Evolutionary conservation across 2,329 filamentous ascomycete genomes (phyloP), one percentile per base, ranked within the genome.

Genomic region (Phaeosphaeriaceae sp.): DNA sequence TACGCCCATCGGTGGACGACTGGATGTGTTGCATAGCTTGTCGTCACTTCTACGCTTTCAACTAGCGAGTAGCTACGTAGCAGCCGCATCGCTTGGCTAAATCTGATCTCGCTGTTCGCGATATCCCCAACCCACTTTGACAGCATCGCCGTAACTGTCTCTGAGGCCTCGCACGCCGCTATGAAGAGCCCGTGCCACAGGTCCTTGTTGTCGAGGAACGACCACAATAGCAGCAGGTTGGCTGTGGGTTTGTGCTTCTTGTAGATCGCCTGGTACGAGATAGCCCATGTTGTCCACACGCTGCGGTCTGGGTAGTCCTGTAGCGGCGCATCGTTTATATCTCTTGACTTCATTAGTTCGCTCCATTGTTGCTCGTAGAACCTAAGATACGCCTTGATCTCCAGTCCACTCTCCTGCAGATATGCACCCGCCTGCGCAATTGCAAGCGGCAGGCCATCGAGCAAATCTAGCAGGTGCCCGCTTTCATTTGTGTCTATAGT

Each of bases 241-340:
- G 60, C 61, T 6, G 67, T 58, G 5, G 36, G n/a, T 34, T 58
- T 34, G 37, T 61, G 59, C 43, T 58, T 52, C 3, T 49, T 41
- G 16, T 40, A 20, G 9, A 71, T 58, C 11, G 63, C 60, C 20
- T 71, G 47, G 49, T 68, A 69, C 5, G 63, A 68, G 28, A 71
- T 63, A 11, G 54, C 56, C 67, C 62, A 72, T n/a, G 64, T 70
- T n/a, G 61, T 67, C 50, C 64, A 61, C 34, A 73, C 48, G 45
- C 52, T 67, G 39, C 61, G 49, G 7, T 64, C 52, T 4, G 42
- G 46, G 51, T 67, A 69, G 39, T 66, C 57, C 20, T 57, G 49
- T 9, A 66, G 60, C 23, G 50, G 59, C 28, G 46, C 52, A 20
- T 56, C 52, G 7, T 1, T 26, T 11, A 4, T 1, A 30, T 52